Evolutionary conservation across 2,329 filamentous ascomycete genomes (phyloP).

Genomic region (Venturia pyrina): DNA sequence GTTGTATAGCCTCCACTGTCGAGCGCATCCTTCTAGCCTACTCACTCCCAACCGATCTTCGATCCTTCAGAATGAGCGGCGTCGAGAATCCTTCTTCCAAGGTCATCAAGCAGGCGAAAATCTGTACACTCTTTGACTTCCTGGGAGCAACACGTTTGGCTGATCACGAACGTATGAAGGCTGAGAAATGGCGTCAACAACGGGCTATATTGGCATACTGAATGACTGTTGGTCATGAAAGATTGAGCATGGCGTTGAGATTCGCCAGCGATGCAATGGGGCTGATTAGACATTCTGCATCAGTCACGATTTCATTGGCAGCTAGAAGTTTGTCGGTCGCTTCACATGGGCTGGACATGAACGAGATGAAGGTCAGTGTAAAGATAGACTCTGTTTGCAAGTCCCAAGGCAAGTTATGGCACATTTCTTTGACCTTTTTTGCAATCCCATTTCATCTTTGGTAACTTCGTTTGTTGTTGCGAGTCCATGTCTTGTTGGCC

Average conservation of each 20-base stretch:
- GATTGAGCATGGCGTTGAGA: neutral
- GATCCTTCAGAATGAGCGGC: constrained; percentile 16
- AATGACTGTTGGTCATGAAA: neutral
- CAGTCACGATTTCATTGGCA: neutral
- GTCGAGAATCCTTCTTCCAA: constrained; percentile 15
- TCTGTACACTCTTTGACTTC: constrained; percentile 20
- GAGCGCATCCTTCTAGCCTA: constrained; percentile 24
- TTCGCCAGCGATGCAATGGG: neutral
- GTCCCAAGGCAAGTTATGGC: neutral
- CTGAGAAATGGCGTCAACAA: neutral
- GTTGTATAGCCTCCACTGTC: constrained; percentile 17
- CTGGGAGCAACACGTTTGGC: constrained; percentile 19
- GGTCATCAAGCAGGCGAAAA: constrained; percentile 17
- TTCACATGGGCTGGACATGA: neutral
- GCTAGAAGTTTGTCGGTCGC: neutral
- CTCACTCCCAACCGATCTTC: constrained; percentile 18
- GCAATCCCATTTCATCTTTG: no score
- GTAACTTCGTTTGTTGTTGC: no score
- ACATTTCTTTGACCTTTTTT: no score
- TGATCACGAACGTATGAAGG: constrained; percentile 16
- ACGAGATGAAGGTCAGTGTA: neutral
- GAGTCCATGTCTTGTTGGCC: neutral
- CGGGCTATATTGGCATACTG: constrained; percentile 1
- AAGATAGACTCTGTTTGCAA: neutral
- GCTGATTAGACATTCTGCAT: neutral